Conservation (phyloP, 495 filamentous ascomycete species). For the Aspergillus conjunctus region DNA sequence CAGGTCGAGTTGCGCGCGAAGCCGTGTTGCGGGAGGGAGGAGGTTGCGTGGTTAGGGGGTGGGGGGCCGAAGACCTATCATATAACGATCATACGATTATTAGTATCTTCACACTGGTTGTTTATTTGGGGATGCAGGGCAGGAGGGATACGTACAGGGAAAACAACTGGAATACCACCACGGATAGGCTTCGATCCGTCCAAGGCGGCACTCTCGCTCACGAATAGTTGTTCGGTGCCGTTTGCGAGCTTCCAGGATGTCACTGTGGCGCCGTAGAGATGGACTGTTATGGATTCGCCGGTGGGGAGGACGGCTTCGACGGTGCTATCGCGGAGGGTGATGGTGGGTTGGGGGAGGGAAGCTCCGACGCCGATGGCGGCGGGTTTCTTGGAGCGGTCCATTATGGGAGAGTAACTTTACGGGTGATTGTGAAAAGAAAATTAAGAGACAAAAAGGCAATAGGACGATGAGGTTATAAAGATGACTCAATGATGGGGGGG, state of each 20-base stretch:
- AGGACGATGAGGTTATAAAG: neutral
- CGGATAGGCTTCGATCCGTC: slow-evolving; percentile 66
- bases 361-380: slow-evolving; percentile 71
- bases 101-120: too few species aligned
- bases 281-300: slow-evolving; percentile 80
- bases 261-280: slow-evolving; percentile 91
- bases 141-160: slow-evolving; percentile 64
- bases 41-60: slow-evolving; percentile 68
- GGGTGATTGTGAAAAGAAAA: neutral
- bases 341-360: slow-evolving; percentile 62
- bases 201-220: slow-evolving; percentile 73
- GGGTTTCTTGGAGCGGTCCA: slow-evolving; percentile 84
- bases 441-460: neutral
- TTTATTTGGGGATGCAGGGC: neutral
- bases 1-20: slow-evolving; percentile 84
- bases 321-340: slow-evolving; percentile 67
- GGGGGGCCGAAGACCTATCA: slow-evolving; percentile 85
- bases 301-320: slow-evolving; percentile 76
- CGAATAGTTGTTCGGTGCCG: slow-evolving; percentile 84
- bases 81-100: too few species aligned
- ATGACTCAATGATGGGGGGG: neutral
- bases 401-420: slow-evolving; percentile 33
- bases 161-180: slow-evolving; percentile 86
- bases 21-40: slow-evolving; percentile 85
- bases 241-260: slow-evolving; percentile 83